Percentiles rank a stretch among this genome's conserved stretches.
These are phyloP conservation scores for Polymyxa betae DNA, from an alignment of 208 protist species.

Conservation along the genomic window DNA sequence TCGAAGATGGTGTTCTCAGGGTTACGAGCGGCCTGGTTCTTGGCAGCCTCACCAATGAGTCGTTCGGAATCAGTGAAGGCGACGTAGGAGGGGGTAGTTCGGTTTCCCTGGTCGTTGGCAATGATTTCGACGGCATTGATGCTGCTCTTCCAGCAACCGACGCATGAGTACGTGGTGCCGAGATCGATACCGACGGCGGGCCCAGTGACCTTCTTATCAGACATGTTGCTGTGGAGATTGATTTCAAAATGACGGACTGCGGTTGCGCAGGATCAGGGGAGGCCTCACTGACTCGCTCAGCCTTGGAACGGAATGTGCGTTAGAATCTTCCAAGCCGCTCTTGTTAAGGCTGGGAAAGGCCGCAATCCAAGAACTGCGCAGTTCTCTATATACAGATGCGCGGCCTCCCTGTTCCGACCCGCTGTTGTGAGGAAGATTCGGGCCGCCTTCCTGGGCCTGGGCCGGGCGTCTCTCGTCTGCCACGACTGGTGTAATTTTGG, in stretches of 20 bases:
- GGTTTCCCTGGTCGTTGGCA: slow-evolving; percentile 79
- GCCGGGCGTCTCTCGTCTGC: too few relatives aligned
- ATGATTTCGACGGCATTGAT: slow-evolving; percentile 80
- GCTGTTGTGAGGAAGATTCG: too few relatives aligned
- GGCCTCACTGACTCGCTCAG: too few relatives aligned
- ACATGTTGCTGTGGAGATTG: neutral
- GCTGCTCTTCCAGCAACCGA: slow-evolving; percentile 75
- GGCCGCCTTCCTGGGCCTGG: too few relatives aligned
- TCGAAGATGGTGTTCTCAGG: slow-evolving; percentile 89
- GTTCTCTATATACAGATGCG: too few relatives aligned
- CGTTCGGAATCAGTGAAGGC: slow-evolving; percentile 74
- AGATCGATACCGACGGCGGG: slow-evolving; percentile 73
- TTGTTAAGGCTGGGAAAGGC: neutral
- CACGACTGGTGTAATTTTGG: too few relatives aligned
- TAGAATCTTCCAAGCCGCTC: neutral
- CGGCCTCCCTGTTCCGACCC: too few relatives aligned
- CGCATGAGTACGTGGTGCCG: slow-evolving; percentile 78
- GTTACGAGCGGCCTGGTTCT: slow-evolving; percentile 84
- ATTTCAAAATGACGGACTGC: neutral
- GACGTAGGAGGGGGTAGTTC: slow-evolving; percentile 74
- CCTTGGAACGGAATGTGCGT: neutral
- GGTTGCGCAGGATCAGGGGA: too few relatives aligned
- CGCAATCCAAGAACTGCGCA: too few relatives aligned
- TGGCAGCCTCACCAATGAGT: slow-evolving; percentile 78
- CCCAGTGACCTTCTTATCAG: slow-evolving; percentile 62